A percentile compares a stretch with the other conserved stretches of the same genome.
Evolutionary conservation across 495 filamentous ascomycete genomes (phyloP).

Genomic region (Penicillium cinerascens): DNA sequence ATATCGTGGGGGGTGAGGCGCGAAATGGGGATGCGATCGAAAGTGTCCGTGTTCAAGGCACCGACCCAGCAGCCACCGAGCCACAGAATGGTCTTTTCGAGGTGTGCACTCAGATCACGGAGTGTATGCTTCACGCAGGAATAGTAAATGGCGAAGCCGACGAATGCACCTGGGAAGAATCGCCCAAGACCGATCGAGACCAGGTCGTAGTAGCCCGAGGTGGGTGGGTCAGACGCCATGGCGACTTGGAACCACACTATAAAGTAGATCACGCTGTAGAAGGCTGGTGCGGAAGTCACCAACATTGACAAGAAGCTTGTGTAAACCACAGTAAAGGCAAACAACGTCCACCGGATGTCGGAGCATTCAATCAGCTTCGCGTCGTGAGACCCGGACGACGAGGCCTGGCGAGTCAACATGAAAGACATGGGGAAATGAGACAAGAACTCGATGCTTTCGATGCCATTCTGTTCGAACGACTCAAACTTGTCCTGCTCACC

Average conservation of each 20-base stretch:
- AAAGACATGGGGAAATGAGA: slow-evolving; percentile 70
- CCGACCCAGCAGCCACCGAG: slow-evolving; percentile 74
- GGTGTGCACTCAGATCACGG: slow-evolving; percentile 55
- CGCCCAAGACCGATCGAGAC: slow-evolving; percentile 63
- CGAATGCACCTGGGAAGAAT: slow-evolving; percentile 70
- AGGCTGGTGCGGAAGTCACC: slow-evolving; percentile 58
- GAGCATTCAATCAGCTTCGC: slow-evolving; percentile 41
- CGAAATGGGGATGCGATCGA: slow-evolving; percentile 72
- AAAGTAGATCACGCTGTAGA: slow-evolving; percentile 64
- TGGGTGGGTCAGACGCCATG: slow-evolving; percentile 67
- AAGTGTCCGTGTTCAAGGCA: slow-evolving; percentile 70
- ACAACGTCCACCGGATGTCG: slow-evolving; percentile 66
- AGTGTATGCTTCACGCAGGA: slow-evolving; percentile 53
- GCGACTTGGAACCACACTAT: slow-evolving; percentile 73
- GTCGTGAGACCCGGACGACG: slow-evolving; percentile 13
- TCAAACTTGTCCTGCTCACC: slow-evolving; percentile 57
- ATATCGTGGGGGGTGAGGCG: slow-evolving; percentile 72
- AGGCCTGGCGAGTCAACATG: slow-evolving; percentile 43
- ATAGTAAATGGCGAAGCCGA: slow-evolving; percentile 66
- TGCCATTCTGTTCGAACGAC: slow-evolving; percentile 52
- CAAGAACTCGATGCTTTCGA: slow-evolving; percentile 61
- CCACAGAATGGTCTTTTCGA: slow-evolving; percentile 75
- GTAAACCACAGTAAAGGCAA: slow-evolving; percentile 61
- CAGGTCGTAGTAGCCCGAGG: slow-evolving; percentile 47
- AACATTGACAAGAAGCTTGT: slow-evolving; percentile 62